Base-by-base conservation (phyloP, 768 basidiomycete genomes). In the Hygrophorus pudorinus region DNA sequence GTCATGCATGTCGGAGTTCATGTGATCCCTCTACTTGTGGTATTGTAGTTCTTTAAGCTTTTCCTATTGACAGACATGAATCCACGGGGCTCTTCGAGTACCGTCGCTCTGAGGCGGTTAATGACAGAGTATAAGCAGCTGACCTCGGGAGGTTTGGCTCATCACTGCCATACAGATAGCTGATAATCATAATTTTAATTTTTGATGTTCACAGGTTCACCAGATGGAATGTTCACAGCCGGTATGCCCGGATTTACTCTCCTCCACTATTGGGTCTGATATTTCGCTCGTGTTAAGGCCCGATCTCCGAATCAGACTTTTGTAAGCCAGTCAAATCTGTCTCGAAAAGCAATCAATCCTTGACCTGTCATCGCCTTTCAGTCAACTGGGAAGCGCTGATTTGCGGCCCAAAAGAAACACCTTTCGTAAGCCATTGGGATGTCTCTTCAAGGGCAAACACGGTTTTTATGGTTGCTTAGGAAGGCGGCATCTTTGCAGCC, bases 221-320 rank as follows among this genome's bases (percentile, higher is more conserved):
- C 88, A 5, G 93, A 97, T 63, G 85, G 82, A 44, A 96, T 97
- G 91, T 96, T 96, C 59, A 94, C 92, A 39, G 92, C 93, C 48
- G 89, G 84, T 75, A 50, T 47, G 60, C 43, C 31, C 33, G 13
- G 38, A 33, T 47, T 48, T 40, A 36, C 18, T 48, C 36, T 38
- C 18, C 18, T 13, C 32, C 31, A 39, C 38, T 33, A 7, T 38
- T n/a, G 34, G 32, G 31, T 32, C 32, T 28, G 32, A 14, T 21
- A 13, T 48, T 38, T 41, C 47, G 37, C 20, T 12, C 38, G 49
- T 50, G 42, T 48, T 51, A 57, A 85, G 91, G 91, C 1, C 91
- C 91, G 31, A 71, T 93, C 52, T 81, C 86, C 44, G 91, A 96
- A 64, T 79, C 83, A 45, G 90, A 96, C 63, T 89, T 97, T 70